Evolutionary conservation across 2,329 filamentous ascomycete species (phyloP), one percentile per base, ranked within the genome.

Genomic region (Fusarium graminum): DNA sequence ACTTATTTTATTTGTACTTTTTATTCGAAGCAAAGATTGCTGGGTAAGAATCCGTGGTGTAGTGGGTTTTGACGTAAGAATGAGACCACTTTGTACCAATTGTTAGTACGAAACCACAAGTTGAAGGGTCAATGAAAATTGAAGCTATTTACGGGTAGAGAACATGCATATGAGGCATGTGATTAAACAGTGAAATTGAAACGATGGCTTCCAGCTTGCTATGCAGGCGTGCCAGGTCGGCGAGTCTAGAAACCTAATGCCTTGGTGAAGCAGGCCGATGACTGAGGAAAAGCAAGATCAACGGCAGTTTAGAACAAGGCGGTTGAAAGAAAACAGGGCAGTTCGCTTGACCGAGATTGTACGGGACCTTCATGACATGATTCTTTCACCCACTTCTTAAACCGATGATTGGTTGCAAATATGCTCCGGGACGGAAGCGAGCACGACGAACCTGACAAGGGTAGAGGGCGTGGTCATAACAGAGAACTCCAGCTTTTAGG

Each of bases 261-360:
- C 51, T 56, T 50, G 54, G 30, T 50, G 26, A 40, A 51, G 17
- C 32, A 55, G 17, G 32, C 66, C 75, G 77, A 79, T 78, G 76
- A 71, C 70, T 63, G 64, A 54, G 68, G 64, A 74, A 79, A 79
- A 73, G n/a, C 68, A 60, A 79, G 77, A 79, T 79, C 69, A 46
- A 16, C 53, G 34, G 19, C 39, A 32, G 42, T 16, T 28, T 52
- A 32, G 26, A 16, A 60, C 17, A 28, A 26, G n/a, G 26, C 16
- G 12, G 25, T 25, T 46, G 58, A 61, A 61, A 61, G 57, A 61
- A 61, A 61, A 46, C 56, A 61, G 17, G 41, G 36, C 28, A 14
- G 13, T 36, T 34, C 44, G 19, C 34, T n/a, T 30, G 36, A 13
- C 29, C 7, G 9, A 9, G 34, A 17, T 29, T 39, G 25, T 52